Percentiles rank a stretch among this genome's conserved stretches.
Conservation (phyloP, 176 grass and related monocot genomes). For the Carex cristatella region DNA sequence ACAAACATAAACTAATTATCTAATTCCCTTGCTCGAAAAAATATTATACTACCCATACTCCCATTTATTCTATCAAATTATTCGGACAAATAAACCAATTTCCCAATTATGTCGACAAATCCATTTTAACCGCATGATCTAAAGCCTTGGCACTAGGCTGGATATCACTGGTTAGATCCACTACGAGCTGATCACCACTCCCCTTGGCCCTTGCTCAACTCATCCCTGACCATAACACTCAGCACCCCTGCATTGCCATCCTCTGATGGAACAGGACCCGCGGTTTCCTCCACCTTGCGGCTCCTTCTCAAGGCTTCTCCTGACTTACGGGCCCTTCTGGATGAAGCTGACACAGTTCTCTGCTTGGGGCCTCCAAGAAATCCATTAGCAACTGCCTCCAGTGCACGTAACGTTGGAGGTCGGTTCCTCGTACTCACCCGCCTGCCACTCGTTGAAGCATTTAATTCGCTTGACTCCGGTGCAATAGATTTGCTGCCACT, state of each 20-base stretch:
- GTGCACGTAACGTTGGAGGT: constrained; percentile 63
- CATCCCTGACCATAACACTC: background rate
- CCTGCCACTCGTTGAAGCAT: constrained; percentile 26
- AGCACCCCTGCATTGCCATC: background rate
- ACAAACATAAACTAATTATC: constrained; percentile 22
- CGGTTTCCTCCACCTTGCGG: background rate
- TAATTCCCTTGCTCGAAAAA: background rate
- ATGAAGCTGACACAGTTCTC: constrained; percentile 37
- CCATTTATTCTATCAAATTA: constrained; percentile 21
- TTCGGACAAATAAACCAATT: constrained; percentile 22
- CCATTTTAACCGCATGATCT: background rate
- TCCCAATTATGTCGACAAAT: background rate
- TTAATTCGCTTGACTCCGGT: constrained; percentile 18
- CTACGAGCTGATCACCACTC: background rate
- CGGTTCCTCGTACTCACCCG: constrained; percentile 79
- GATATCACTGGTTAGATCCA: background rate
- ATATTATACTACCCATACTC: background rate
- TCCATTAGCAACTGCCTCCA: constrained; percentile 80
- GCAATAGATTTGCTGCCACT: constrained; percentile 17
- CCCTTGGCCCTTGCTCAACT: background rate
- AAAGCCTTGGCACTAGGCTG: background rate
- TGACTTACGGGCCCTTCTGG: constrained; percentile 33
- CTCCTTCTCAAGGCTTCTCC: constrained; percentile 15
- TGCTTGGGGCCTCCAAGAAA: constrained; percentile 60
- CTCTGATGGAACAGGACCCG: background rate